Conservation (phyloP, 352 stramenopile genomes). For the Globisporangium echinulatum region DNA sequence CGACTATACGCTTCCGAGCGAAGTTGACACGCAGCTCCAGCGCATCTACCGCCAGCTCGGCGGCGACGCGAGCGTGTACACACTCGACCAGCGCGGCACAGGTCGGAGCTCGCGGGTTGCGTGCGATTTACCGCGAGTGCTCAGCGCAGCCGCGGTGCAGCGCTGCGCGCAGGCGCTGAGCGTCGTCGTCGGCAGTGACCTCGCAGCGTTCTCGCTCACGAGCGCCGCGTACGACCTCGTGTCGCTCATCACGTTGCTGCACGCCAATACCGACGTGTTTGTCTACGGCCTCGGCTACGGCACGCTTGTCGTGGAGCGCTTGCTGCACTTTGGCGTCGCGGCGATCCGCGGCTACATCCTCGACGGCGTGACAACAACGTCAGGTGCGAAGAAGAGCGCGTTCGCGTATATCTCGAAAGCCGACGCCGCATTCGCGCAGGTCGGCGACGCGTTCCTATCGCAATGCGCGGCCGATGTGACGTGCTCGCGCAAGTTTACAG, state of each 20-base stretch:
- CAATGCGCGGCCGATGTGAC: constrained; percentile 36
- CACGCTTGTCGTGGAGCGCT: constrained; percentile 51
- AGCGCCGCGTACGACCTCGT: constrained; percentile 59
- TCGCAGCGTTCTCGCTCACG: constrained; percentile 58
- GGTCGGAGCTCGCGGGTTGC: constrained; percentile 36
- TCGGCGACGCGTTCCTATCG: constrained; percentile 35
- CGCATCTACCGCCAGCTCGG: constrained; percentile 39
- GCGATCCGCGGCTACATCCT: constrained; percentile 56
- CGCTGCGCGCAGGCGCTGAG: constrained; percentile 15
- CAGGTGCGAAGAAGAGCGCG: constrained; percentile 14
- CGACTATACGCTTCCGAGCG: constrained; percentile 6
- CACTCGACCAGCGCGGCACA: constrained; percentile 43
- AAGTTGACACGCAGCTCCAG: constrained; percentile 39
- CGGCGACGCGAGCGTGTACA: constrained; percentile 41
- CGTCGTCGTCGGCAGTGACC: constrained; percentile 16
- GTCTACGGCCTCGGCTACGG: constrained; percentile 70
- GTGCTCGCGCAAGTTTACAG: constrained; percentile 34
- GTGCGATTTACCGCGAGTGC: constrained; percentile 15
- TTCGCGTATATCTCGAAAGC: constrained; percentile 23
- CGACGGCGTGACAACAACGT: constrained; percentile 39
- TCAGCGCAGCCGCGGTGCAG: constrained; percentile 1
- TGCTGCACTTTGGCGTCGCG: constrained; percentile 45
- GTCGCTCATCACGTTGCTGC: constrained; percentile 36
- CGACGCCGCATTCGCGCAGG: constrained; percentile 35
- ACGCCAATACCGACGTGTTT: constrained; percentile 32